phyloP scores from a whole-genome alignment of 1,284 basidiomycete genomes.

The Ustilago sp. region DNA sequence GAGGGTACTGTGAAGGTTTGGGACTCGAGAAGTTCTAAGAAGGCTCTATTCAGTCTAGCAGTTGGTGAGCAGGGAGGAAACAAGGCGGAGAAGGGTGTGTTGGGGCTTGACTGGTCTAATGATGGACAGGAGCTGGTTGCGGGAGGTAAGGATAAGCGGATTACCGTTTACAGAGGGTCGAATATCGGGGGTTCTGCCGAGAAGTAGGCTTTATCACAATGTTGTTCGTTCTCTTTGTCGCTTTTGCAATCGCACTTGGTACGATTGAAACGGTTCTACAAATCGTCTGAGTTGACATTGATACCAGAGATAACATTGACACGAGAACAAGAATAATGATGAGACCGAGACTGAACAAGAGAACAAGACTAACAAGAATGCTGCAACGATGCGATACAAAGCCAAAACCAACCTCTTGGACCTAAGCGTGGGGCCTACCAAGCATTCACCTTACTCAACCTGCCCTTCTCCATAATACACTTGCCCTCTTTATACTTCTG shows the following conservation, averaged over 20 bases:
- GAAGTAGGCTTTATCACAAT: constrained; percentile 28
- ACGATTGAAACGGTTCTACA: too few relatives aligned
- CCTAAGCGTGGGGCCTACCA: constrained; percentile 73
- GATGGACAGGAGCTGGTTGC: constrained; percentile 62
- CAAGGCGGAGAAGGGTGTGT: constrained; percentile 35
- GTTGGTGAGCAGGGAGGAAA: constrained; percentile 1
- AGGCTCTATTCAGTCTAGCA: constrained; percentile 62
- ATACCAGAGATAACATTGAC: too few relatives aligned
- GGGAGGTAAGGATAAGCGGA: constrained; percentile 62
- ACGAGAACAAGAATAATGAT: neutral
- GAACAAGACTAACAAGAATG: neutral
- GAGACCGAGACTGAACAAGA: neutral
- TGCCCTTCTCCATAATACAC: constrained; percentile 81
- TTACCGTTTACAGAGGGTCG: constrained; percentile 52
- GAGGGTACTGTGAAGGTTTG: constrained; percentile 62
- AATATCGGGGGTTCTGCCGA: too few relatives aligned
- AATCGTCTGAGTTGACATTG: too few relatives aligned
- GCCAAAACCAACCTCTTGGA: neutral
- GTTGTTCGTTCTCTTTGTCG: neutral
- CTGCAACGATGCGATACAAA: neutral
- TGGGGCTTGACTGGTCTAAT: constrained; percentile 60
- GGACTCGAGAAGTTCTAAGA: constrained; percentile 60
- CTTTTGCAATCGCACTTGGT: too few relatives aligned
- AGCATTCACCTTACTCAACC: constrained; percentile 81
- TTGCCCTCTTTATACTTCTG: constrained; percentile 90